Evolutionary conservation across 1,284 basidiomycete species (phyloP), one percentile per base, ranked within the genome.

Genomic region (Cystobasidium sp.): DNA sequence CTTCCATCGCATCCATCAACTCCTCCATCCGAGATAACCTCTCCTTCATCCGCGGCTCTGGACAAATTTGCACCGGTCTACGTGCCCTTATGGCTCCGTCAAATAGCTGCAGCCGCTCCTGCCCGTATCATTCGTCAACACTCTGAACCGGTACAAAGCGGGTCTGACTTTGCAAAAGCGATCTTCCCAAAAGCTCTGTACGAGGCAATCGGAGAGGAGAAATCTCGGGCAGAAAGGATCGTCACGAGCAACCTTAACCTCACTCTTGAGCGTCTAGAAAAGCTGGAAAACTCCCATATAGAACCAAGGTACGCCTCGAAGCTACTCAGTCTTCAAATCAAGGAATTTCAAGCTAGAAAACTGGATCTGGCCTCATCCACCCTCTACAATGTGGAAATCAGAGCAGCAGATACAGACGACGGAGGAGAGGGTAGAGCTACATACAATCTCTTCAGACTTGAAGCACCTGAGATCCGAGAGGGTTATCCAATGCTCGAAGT

Each of bases 401-500:
- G 44, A 24, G 37, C 56, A n/a, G 31, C 56, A 44, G 20, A n/a
- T 3, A 8, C 18, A 12, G 37, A 24, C 18, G 31, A 65, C 10
- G 46, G n/a, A 7, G 46, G 52, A 12, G 37, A 24, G 16, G 31
- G 56, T 14, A 41, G n/a, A 7, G 46, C 55, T n/a, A 43, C 44
- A 1, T 58, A 22, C 12, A 6, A 44, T 10, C 70, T 75, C 2
- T 77, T 72, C 69, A 53, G 65, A 24, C 67, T 78, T 20, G 58
- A 69, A 44, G 75, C 76, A 1, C 72, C 67, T 7, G 76, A 75
- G 10, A 81, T 83, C 37, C 75, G 82, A 18, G 83, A 83, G 71
- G 81, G 81, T 20, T 79, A 78, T 64, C 83, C 83, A 6, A 77
- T 78, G 9, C 77, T 83, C 20, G 76, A 77, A 5, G 75, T 81